These are phyloP conservation scores for Trametes hirsuta DNA, from an alignment of 1,284 basidiomycete species.

Conservation along the genomic window DNA sequence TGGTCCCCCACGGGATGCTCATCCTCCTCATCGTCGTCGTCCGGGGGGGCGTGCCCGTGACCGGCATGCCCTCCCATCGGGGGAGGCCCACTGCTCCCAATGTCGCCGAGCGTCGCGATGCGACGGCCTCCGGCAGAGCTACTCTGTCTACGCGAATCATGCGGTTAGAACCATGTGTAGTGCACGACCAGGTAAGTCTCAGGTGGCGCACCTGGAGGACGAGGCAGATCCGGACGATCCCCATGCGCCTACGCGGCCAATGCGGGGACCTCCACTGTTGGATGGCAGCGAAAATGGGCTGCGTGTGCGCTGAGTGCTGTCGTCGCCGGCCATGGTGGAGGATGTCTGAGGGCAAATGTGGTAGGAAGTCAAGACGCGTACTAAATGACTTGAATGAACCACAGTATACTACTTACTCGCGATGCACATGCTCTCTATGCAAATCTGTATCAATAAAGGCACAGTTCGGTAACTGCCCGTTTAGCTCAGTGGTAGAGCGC, in stretches of 20 bases:
- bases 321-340: conserved; percentile 24
- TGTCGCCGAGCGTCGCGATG: conserved; percentile 31
- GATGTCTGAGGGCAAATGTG: background rate
- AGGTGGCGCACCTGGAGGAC: conserved; percentile 27
- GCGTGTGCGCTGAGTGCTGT: conserved; percentile 10
- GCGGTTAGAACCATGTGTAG: background rate
- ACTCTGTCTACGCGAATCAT: conserved; percentile 4
- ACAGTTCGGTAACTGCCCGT: conserved; percentile 6
- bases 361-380: background rate
- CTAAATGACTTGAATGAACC: background rate
- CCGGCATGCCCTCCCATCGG: conserved; percentile 19
- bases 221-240: conserved; percentile 16
- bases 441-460: too few relatives aligned
- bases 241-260: conserved; percentile 35
- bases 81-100: conserved; percentile 22
- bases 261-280: conserved; percentile 26
- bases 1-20: conserved; percentile 30
- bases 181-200: background rate
- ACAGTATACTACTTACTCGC: too few relatives aligned
- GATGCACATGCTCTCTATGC: too few relatives aligned
- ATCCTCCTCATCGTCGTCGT: conserved; percentile 33
- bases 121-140: conserved; percentile 22
- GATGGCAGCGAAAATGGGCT: conserved; percentile 52
- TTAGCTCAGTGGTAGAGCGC: conserved; percentile 28
- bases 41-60: conserved; percentile 18